Base-by-base conservation (phyloP, 139 green algal genomes). In the Coelastrella sp. region DNA sequence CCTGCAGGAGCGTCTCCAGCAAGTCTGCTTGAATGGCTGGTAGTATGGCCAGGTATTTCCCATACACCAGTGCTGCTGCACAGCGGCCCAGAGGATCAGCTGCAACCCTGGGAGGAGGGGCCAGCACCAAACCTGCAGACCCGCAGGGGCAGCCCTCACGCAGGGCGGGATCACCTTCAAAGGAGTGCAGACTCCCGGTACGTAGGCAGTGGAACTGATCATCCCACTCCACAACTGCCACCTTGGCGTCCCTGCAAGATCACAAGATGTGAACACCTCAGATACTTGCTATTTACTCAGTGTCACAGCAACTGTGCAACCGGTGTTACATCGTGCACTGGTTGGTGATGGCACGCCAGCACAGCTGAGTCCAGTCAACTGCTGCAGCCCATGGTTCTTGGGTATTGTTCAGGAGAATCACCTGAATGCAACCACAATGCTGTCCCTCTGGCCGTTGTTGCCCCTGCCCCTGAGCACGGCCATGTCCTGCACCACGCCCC, bases 211-310 rank as follows among this genome's bases (percentile, higher is more conserved):
- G 89, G 0, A 35, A 63, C 4, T 68, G 49, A 7, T 92, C 89
- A 89, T 99, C 96, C 96, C 96, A 99, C 59, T 96, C 92, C 72
- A 99, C 57, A 75, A 99, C 96, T 8, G 89, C 94, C 57, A 99
- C 74, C 93, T 99, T 99, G 86, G 95, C 96, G 20, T 99, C 97
- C 90, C 97, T 97, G 91, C 22, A 19, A 14, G 14, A 87, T 61
- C 11, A 87, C 17, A 49, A 83, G 68, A 8, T 78, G 82, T 63
- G 74, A 6, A 17, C 12, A 17, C 78, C 76, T 12, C 75, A 86
- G 68, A 49, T 49, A 49, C 35, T 49, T 49, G 35, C 35, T 1
- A 49, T 49, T 49, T 3, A 49, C 3, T 49, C 1, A 49, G 35
- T 49, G 35, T 49, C 35, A 49, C 35, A 49, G 35, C 35, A 49